phyloP scores from a whole-genome alignment of 1,284 basidiomycete species.

The Trametes pubescens region DNA sequence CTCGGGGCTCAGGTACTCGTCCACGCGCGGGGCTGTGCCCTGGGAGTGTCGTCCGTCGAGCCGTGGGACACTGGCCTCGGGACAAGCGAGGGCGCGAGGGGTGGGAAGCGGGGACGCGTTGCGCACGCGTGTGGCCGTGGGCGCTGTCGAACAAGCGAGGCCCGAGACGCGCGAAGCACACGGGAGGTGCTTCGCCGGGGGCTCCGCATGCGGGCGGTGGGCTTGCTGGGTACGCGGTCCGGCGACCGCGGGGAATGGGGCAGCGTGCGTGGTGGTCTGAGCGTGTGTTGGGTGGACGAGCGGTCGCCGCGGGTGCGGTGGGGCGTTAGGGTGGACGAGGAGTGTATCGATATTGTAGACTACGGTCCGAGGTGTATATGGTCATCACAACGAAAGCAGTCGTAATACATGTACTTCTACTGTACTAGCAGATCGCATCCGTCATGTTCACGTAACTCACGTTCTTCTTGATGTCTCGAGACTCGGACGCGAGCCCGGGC shows the following conservation, averaged over 20 bases:
- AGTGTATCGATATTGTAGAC: slow-evolving; percentile 8
- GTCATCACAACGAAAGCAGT: neutral
- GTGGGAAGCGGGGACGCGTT: slow-evolving; percentile 6
- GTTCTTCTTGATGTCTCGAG: neutral
- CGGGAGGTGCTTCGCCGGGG: neutral
- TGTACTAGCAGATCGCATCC: neutral
- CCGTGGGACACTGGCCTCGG: neutral
- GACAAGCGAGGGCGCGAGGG: slow-evolving; percentile 1
- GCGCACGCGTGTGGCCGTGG: neutral
- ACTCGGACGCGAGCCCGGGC: neutral
- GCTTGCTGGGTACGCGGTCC: slow-evolving; percentile 1
- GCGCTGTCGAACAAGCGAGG: neutral
- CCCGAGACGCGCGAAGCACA: neutral
- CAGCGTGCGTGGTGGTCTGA: slow-evolving; percentile 1
- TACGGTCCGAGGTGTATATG: neutral
- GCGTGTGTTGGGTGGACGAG: neutral
- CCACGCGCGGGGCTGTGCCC: slow-evolving; percentile 2
- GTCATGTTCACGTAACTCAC: neutral
- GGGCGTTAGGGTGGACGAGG: neutral
- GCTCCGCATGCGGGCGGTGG: neutral
- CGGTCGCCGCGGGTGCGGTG: neutral
- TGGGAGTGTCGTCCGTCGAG: neutral
- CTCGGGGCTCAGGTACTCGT: neutral
- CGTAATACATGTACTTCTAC: slow-evolving; percentile 17
- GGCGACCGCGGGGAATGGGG: slow-evolving; percentile 12